A percentile compares a stretch with the other conserved stretches of the same genome.
Conservation (phyloP, 1,284 basidiomycete genomes). For the Peniophora sp. region DNA sequence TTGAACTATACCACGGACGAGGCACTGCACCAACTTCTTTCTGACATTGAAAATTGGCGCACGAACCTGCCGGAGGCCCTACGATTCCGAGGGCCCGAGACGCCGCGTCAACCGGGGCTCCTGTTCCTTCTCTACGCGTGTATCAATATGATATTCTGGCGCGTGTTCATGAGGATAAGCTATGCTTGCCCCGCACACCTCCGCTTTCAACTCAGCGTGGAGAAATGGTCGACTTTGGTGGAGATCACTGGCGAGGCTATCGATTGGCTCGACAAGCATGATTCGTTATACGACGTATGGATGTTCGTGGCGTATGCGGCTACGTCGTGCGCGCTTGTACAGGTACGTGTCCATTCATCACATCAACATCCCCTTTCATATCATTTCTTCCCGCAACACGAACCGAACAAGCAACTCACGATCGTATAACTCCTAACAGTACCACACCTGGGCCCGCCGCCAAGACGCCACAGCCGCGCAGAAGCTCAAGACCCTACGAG, state of each 20-base stretch:
- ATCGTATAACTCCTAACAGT: conserved; percentile 35
- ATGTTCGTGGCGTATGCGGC: conserved; percentile 81
- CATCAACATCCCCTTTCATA: background rate
- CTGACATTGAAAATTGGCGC: conserved; percentile 77
- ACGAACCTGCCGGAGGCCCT: conserved; percentile 67
- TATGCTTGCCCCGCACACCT: conserved; percentile 82
- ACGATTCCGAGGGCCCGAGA: conserved; percentile 63
- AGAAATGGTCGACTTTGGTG: conserved; percentile 73
- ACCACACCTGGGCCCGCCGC: conserved; percentile 86
- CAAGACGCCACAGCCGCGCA: conserved; percentile 68
- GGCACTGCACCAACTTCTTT: conserved; percentile 59
- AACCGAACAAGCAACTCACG: background rate
- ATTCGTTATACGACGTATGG: conserved; percentile 80
- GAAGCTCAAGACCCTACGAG: conserved; percentile 72
- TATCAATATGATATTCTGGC: conserved; percentile 87
- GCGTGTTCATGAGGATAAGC: conserved; percentile 91
- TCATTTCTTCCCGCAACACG: conserved; percentile 1
- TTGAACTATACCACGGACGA: conserved; percentile 77
- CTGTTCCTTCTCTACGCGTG: conserved; percentile 83
- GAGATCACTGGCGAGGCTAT: conserved; percentile 72
- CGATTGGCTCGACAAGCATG: conserved; percentile 83
- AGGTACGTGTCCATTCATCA: conserved; percentile 44
- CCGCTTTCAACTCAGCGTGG: conserved; percentile 74
- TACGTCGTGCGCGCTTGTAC: conserved; percentile 86
- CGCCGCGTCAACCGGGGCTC: conserved; percentile 48